Base-by-base conservation (phyloP, 1,139 yeast species). In the Blastobotrys buckinghamii region DNA sequence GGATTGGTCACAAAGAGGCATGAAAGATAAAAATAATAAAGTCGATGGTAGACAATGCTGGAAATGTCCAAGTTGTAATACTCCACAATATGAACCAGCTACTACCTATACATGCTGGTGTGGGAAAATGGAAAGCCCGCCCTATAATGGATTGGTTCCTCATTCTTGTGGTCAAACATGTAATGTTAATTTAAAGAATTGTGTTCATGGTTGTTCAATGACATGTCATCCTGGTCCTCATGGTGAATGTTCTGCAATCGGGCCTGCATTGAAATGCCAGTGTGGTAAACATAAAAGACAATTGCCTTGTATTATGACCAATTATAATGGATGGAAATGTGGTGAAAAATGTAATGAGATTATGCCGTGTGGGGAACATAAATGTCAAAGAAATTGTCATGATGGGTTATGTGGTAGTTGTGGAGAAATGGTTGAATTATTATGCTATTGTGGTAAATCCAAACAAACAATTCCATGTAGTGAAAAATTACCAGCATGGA, bases 141-240 rank as follows among this genome's bases (percentile, higher is more conserved):
- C 67, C 16, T 68, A 74, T 4, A 81, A 83, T 57, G 70, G 75
- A 13, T 67, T 82, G 49, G 69, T 78, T 52, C 96, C 97, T 0
- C 94, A 89, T 58, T 82, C 94, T 50, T 90, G 97, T 72, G 96
- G 96, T 6, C 89, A 84, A 64, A 74, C 88, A 0, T 89, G 97
- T 68, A 76, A 76, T 47, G 69, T 70, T 19, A 69, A 72, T 46
- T 70, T 82, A 34, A 29, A 29, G 12, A 50, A 50, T 19, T 52
- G 76, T 8, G 76, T 82, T 1, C 97, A 89, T 63, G 77, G 80
- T 4, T 89, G 97, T 62, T 69, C 86, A 2, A 69, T 80, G 9
- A 74, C 76, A 17, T 89, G 97, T 62, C 97, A 89, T 63, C 92
- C 96, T 1, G 97, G 96, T 0, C 84, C 89, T 2, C 97, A 90